Evolutionary conservation across 2,329 filamentous ascomycete species (phyloP).

Genomic region (Ophiocordyceps robertsii): DNA sequence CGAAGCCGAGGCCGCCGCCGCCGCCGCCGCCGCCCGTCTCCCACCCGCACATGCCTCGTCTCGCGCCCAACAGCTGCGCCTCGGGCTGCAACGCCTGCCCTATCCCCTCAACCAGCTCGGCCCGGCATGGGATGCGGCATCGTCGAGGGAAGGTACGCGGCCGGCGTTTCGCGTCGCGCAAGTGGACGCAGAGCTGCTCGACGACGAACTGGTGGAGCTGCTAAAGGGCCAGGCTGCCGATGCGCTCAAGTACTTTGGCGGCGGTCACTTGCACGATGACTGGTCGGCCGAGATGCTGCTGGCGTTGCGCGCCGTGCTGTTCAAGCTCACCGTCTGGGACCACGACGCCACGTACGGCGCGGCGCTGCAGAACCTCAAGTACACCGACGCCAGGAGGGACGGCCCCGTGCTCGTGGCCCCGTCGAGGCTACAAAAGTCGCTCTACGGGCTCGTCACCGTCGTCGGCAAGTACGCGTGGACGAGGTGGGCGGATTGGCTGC

Average conservation of each 20-base stretch:
- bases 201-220: conserved; percentile 81
- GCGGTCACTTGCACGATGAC: conserved; percentile 63
- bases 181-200: conserved; percentile 87
- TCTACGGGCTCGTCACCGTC: conserved; percentile 78
- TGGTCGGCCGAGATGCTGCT: conserved; percentile 80
- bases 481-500: conserved; percentile 79
- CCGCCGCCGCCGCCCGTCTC: conserved; percentile 35
- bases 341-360: conserved; percentile 92
- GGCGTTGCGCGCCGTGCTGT: conserved; percentile 62
- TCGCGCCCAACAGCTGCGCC: conserved; percentile 35
- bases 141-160: conserved; percentile 62
- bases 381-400: conserved; percentile 64
- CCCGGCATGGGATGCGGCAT: conserved; percentile 55
- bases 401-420: conserved; percentile 54
- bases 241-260: conserved; percentile 74
- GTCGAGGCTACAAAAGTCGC: conserved; percentile 66
- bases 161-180: conserved; percentile 90
- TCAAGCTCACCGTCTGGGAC: conserved; percentile 95
- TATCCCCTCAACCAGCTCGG: conserved; percentile 36
- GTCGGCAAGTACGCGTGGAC: conserved; percentile 82
- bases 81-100: conserved; percentile 27
- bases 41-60: conserved; percentile 33
- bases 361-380: conserved; percentile 79
- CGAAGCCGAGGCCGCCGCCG: conserved; percentile 50
- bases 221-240: conserved; percentile 78